phyloP scores from a whole-genome alignment of 495 filamentous ascomycete species.

The Annulohypoxylon maeteangense region DNA sequence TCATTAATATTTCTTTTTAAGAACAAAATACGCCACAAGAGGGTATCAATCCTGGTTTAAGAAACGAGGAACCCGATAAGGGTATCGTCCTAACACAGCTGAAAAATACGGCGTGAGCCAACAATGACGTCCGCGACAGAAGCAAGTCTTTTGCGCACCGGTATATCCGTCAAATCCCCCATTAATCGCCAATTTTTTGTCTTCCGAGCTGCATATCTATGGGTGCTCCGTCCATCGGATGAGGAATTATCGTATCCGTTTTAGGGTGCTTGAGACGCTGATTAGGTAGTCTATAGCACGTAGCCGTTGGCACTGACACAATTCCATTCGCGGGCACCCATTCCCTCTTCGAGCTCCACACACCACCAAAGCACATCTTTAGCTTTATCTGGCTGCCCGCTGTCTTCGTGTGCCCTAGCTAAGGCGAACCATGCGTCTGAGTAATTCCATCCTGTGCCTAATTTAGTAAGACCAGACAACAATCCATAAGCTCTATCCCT shows the following conservation, averaged over 20 bases:
- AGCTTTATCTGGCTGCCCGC: slow-evolving; percentile 83
- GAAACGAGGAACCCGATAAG: slow-evolving; percentile 22
- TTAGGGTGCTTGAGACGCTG: slow-evolving; percentile 1
- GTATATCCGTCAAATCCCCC: slow-evolving; percentile 19
- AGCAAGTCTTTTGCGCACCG: slow-evolving; percentile 22
- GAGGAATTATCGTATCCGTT: slow-evolving; percentile 2
- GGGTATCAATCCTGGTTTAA: slow-evolving; percentile 43
- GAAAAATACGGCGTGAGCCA: slow-evolving; percentile 15
- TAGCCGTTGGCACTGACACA: slow-evolving; percentile 66
- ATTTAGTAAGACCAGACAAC: slow-evolving; percentile 81
- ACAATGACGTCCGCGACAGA: slow-evolving; percentile 27
- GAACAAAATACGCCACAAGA: slow-evolving; percentile 36
- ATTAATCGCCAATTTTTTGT: slow-evolving; percentile 34
- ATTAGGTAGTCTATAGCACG: slow-evolving; percentile 59
- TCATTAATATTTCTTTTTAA: slow-evolving; percentile 38
- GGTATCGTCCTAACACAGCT: slow-evolving; percentile 21
- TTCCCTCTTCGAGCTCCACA: slow-evolving; percentile 76
- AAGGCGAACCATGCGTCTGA: slow-evolving; percentile 94
- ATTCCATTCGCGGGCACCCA: slow-evolving; percentile 69
- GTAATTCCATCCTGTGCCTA: slow-evolving; percentile 89
- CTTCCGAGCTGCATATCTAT: slow-evolving; percentile 4
- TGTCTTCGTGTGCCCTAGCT: slow-evolving; percentile 84
- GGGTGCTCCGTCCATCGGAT: neutral
- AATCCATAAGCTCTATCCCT: slow-evolving; percentile 87
- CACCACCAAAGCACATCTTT: slow-evolving; percentile 82